phyloP scores from a whole-genome alignment of 108 stramenopile genomes.

The Mayamaea pseudoterrestris region DNA sequence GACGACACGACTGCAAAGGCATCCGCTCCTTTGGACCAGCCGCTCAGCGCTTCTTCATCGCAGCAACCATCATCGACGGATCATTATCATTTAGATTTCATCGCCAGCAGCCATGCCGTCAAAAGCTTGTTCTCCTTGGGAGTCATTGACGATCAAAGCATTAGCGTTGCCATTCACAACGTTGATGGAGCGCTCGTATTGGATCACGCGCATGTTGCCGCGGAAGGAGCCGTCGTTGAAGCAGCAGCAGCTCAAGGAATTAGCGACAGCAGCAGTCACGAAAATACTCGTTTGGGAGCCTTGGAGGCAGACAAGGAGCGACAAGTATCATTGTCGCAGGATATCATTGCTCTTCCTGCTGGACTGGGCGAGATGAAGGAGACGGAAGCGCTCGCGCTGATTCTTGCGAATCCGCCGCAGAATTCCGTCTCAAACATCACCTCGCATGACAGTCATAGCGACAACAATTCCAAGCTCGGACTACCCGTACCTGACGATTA shows the following conservation, averaged over 20 bases:
- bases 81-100: constrained; percentile 41
- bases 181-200: constrained; percentile 60
- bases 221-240: neutral
- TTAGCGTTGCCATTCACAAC: constrained; percentile 65
- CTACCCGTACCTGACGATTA: constrained; percentile 31
- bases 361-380: neutral
- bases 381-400: constrained; percentile 4
- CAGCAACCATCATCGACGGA: neutral
- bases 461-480: neutral
- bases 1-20: too few relatives aligned
- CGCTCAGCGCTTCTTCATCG: neutral
- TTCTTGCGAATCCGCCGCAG: constrained; percentile 4
- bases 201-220: constrained; percentile 31
- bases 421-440: constrained; percentile 7
- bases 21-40: too few relatives aligned
- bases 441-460: neutral
- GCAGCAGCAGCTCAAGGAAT: neutral
- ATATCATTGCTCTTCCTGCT: neutral
- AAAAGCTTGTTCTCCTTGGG: constrained; percentile 66
- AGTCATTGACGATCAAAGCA: constrained; percentile 23
- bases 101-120: constrained; percentile 51
- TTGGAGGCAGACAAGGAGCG: constrained; percentile 1
- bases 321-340: constrained; percentile 6
- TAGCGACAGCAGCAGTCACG: neutral
- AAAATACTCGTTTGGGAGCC: neutral